These are phyloP conservation scores for Odonthalia washingtoniensis DNA, from an alignment of 31 red algal species.

Conservation along the genomic window DNA sequence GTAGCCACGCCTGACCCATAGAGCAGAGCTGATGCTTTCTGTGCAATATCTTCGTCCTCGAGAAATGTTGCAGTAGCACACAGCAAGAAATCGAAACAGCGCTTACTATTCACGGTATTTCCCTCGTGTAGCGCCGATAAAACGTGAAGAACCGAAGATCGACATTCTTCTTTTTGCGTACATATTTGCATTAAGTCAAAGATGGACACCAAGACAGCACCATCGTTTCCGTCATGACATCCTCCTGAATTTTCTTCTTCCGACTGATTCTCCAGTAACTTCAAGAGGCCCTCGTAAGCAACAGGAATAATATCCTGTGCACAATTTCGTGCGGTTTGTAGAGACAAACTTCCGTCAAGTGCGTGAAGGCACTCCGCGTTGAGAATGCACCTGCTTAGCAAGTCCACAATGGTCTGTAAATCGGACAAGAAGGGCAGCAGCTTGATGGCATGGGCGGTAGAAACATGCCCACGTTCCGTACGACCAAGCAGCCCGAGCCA, in stretches of 20 bases:
- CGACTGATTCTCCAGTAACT: not conserved
- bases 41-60: not conserved
- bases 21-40: not conserved
- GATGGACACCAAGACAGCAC: too few relatives aligned
- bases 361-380: slow-evolving; percentile 21
- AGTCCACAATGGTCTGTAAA: slow-evolving; percentile 57
- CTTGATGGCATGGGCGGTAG: slow-evolving; percentile 1
- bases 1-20: not conserved
- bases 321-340: slow-evolving; percentile 46
- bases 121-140: slow-evolving; percentile 10
- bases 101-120: not conserved
- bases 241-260: not conserved
- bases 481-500: slow-evolving; percentile 57
- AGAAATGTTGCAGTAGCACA: not conserved
- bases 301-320: not conserved
- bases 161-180: not conserved
- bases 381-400: slow-evolving; percentile 62
- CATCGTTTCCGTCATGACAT: too few relatives aligned
- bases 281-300: not conserved
- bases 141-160: slow-evolving; percentile 12
- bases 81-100: slow-evolving; percentile 4
- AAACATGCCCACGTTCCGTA: not conserved
- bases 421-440: slow-evolving; percentile 46
- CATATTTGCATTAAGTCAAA: not conserved
- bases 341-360: not conserved